These are phyloP conservation scores for Asterophora lycoperdoides DNA, from an alignment of 768 basidiomycete species.

Conservation along the genomic window DNA sequence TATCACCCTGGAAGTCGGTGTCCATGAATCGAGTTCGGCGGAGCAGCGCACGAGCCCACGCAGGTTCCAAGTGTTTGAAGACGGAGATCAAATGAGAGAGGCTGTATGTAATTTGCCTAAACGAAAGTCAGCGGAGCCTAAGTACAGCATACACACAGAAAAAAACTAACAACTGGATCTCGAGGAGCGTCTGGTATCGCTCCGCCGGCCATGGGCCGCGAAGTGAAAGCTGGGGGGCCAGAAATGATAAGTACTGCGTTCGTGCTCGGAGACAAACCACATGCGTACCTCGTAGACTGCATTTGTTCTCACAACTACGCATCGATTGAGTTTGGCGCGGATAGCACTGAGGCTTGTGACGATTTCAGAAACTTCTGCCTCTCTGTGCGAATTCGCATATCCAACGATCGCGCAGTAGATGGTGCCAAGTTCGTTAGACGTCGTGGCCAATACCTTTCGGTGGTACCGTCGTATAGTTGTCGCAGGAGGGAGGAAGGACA, in stretches of 20 bases:
- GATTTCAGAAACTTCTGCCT: conserved; percentile 50
- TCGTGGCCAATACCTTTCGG: conserved; percentile 64
- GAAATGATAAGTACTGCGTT: not conserved
- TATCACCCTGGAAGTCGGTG: conserved; percentile 78
- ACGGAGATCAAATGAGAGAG: conserved; percentile 74
- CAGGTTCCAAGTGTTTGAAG: conserved; percentile 64
- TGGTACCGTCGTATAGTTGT: conserved; percentile 74
- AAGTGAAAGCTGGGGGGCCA: conserved; percentile 56
- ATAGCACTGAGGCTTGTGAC: conserved; percentile 68
- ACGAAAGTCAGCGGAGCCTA: conserved; percentile 3
- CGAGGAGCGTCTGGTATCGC: conserved; percentile 65
- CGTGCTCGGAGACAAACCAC: not conserved
- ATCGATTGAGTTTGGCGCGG: conserved; percentile 66
- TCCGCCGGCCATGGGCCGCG: conserved; percentile 78
- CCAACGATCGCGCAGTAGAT: conserved; percentile 77
- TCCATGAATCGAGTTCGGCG: conserved; percentile 72
- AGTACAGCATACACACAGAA: not conserved
- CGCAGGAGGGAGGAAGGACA: conserved; percentile 70
- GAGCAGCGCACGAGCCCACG: conserved; percentile 76
- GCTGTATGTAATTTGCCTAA: conserved; percentile 62
- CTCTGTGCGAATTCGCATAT: conserved; percentile 54
- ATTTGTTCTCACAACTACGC: conserved; percentile 51
- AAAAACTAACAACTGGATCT: conserved; percentile 57
- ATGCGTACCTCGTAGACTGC: conserved; percentile 58
- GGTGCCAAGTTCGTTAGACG: conserved; percentile 60